A percentile compares a stretch with the other conserved stretches of the same genome.
These are phyloP conservation scores for Plasmodium sp. DNA, from an alignment of 169 alveolate species.

Conservation along the genomic window DNA sequence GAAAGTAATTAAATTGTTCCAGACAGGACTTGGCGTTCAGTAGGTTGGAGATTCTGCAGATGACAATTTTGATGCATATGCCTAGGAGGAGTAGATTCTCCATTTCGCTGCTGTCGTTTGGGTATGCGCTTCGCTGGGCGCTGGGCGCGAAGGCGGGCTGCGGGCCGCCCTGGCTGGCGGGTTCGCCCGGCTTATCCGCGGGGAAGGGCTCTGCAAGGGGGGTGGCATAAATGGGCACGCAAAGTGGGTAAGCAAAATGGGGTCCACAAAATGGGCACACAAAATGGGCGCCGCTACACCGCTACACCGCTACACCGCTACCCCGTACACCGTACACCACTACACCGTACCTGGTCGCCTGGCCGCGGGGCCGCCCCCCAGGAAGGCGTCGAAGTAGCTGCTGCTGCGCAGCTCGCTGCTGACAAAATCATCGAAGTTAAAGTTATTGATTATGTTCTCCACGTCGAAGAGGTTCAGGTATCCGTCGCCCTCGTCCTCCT, in stretches of 20 bases:
- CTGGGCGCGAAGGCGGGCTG: not conserved
- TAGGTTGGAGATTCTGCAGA: conserved; percentile 40
- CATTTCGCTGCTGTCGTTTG: conserved; percentile 1
- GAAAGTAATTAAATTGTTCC: conserved; percentile 45
- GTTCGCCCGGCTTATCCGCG: not conserved
- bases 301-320: too few species aligned
- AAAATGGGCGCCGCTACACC: too few species aligned
- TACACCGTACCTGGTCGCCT: not conserved
- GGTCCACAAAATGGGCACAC: too few species aligned
- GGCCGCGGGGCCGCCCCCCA: not conserved
- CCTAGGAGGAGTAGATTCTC: conserved; percentile 32
- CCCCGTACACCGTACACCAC: not conserved
- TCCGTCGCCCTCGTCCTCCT: conserved; percentile 1
- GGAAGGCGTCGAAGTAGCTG: not conserved
- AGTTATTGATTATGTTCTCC: conserved; percentile 48
- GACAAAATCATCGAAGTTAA: conserved; percentile 36
- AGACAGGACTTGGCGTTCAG: conserved; percentile 45
- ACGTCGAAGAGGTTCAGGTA: conserved; percentile 37
- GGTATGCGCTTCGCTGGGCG: not conserved
- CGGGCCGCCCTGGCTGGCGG: not conserved
- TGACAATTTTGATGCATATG: conserved; percentile 45
- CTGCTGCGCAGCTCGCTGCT: conserved; percentile 2
- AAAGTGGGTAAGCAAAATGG: too few species aligned
- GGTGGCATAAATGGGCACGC: too few species aligned
- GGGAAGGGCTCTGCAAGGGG: not conserved